Evolutionary conservation across 768 basidiomycete species (phyloP).

Genomic region (Phanerodontia chrysosporium): DNA sequence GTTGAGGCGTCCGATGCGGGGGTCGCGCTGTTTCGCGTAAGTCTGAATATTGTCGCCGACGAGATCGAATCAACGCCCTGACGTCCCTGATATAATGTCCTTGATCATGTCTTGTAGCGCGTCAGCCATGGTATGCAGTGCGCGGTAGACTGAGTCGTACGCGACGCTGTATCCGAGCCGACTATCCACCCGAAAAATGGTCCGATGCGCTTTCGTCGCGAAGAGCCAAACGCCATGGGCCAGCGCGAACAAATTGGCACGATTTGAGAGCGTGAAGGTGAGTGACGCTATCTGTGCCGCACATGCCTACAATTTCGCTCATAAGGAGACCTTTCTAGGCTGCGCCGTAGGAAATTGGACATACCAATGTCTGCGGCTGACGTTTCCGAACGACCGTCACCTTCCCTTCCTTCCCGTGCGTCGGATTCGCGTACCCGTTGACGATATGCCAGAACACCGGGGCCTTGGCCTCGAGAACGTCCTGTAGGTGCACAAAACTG

Average conservation of each 20-base stretch:
- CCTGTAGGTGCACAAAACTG: neutral
- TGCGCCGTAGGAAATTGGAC: neutral
- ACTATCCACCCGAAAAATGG: conserved; percentile 15
- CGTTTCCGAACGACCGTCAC: neutral
- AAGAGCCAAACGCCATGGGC: conserved; percentile 8
- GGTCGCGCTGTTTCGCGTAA: conserved; percentile 6
- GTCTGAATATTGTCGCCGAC: conserved; percentile 17
- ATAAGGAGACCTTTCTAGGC: neutral
- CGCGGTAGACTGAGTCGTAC: conserved; percentile 5
- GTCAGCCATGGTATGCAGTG: conserved; percentile 8
- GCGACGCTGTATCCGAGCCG: conserved; percentile 8
- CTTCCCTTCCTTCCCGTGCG: neutral
- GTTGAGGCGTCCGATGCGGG: conserved; percentile 9
- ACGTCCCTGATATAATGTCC: neutral
- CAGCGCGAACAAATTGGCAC: conserved; percentile 5
- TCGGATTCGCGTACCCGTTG: neutral
- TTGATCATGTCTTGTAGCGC: neutral
- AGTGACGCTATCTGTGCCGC: conserved; percentile 2
- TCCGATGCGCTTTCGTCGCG: conserved; percentile 13
- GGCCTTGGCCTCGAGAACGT: neutral
- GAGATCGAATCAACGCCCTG: conserved; percentile 3
- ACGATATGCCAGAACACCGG: conserved; percentile 12
- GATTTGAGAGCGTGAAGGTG: conserved; percentile 2
- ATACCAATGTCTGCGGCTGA: neutral
- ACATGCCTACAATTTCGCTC: neutral